These are phyloP conservation scores for Puccinia hordei DNA, from an alignment of 1,284 basidiomycete species.

Conservation along the genomic window DNA sequence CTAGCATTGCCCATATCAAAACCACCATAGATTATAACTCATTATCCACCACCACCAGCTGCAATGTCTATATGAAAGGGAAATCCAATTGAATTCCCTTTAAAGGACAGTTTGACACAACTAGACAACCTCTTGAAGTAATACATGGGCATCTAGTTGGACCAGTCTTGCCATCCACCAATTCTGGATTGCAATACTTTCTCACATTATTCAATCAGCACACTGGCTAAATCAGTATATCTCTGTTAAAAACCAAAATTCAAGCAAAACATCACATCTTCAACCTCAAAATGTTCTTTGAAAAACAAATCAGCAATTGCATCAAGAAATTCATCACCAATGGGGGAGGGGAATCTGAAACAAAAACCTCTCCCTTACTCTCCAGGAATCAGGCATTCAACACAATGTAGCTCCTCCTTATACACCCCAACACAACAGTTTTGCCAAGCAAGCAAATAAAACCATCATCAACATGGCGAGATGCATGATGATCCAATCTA, in stretches of 20 bases:
- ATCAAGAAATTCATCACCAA: not conserved
- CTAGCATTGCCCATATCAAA: not conserved
- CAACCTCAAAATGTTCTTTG: not conserved
- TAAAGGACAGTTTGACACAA: not conserved
- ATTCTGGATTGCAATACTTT: too few species aligned
- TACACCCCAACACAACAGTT: too few species aligned
- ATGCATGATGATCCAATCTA: not conserved
- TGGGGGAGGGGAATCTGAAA: not conserved
- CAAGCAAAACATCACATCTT: not conserved
- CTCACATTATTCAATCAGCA: not conserved
- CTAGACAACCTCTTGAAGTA: not conserved
- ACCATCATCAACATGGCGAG: not conserved
- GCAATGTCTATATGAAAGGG: too few species aligned
- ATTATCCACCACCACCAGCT: not conserved
- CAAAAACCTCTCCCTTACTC: too few species aligned
- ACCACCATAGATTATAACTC: not conserved
- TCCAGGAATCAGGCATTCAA: too few species aligned
- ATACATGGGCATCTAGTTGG: slow-evolving; percentile 7
- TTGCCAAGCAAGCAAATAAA: too few species aligned
- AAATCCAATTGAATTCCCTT: not conserved
- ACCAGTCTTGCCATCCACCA: not conserved
- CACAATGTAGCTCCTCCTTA: too few species aligned
- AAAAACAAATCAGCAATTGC: not conserved
- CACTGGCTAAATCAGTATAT: not conserved
- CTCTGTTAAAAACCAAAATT: not conserved